Base-by-base conservation (phyloP, 106 monocot species). In the Phalaenopsis equestris region DNA sequence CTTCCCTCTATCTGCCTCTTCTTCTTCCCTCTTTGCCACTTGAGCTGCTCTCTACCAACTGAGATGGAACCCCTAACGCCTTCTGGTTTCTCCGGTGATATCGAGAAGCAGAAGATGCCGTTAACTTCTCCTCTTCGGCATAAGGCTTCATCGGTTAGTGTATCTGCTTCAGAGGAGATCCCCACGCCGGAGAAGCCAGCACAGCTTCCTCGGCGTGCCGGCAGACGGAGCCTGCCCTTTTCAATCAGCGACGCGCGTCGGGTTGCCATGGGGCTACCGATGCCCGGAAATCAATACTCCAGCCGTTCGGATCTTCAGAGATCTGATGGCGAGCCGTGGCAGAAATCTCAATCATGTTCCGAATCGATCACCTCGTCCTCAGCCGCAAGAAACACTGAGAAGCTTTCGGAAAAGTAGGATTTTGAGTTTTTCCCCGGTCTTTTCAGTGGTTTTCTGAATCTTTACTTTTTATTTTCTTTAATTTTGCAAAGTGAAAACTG, bases 231-330 rank as follows among this genome's bases (percentile, higher is more conserved):
- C 67, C 81, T 92, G 2, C 87, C 81, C 5, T 86, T 85, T 78
- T 95, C 95, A 0, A 72, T 90, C 56, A 95, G 79, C 84, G 86
- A 87, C 79, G 90, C 90, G 46, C 83, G 81, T 77, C 81, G 67
- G 55, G 81, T 87, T 15, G 85, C 92, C n/a, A 30, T 86, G 23
- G 78, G 85, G 10, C 65, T 80, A 18, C 87, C 70, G 75, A 61
- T 52, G 76, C 12, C 70, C 10, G 14, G 42, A n/a, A 75, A 48
- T 23, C 24, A 67, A 36, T 41, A 75, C 18, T 56, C 39, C 5
- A 73, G 46, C 72, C 58, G 8, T 14, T 45, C 41, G 78, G 42
- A 74, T 84, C 41, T 79, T 81, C 5, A 8, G 16, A 23, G 56
- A 76, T 68, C 81, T 49, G 78, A 52, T 52, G 52, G 65, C 11